These are phyloP conservation scores for Penicillium brevicompactum DNA, from an alignment of 2,329 filamentous ascomycete species.

Conservation along the genomic window DNA sequence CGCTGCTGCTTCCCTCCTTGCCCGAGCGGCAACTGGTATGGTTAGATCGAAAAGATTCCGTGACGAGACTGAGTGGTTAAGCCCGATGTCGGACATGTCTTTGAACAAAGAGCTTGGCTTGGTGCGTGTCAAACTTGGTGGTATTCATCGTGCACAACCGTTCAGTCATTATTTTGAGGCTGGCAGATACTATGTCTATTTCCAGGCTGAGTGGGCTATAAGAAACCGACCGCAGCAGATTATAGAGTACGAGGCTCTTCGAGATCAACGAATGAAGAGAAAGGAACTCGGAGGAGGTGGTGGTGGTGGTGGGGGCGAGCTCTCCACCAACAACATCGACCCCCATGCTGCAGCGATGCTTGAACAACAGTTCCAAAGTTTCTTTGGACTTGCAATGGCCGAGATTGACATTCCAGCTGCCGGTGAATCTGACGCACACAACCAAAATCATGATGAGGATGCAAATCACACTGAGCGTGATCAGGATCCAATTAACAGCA, in stretches of 20 bases:
- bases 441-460: no score
- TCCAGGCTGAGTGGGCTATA: constrained; percentile 87
- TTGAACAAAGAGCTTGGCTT: neutral
- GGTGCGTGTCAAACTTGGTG: constrained; percentile 40
- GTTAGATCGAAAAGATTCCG: no score
- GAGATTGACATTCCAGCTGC: no score
- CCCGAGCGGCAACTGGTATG: no score
- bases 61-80: no score
- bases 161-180: constrained; percentile 45
- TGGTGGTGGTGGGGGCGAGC: no score
- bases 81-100: neutral
- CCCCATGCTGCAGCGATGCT: neutral
- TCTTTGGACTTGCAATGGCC: no score
- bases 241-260: neutral
- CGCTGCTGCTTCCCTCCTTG: neutral
- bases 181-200: constrained; percentile 66
- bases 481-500: no score
- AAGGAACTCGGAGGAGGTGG: no score
- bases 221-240: constrained; percentile 55
- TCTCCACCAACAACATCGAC: neutral
- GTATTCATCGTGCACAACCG: constrained; percentile 47
- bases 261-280: neutral
- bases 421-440: no score
- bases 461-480: no score
- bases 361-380: neutral